These are phyloP conservation scores for Firmiana major DNA, from an alignment of 345 rosid species.

Conservation along the genomic window DNA sequence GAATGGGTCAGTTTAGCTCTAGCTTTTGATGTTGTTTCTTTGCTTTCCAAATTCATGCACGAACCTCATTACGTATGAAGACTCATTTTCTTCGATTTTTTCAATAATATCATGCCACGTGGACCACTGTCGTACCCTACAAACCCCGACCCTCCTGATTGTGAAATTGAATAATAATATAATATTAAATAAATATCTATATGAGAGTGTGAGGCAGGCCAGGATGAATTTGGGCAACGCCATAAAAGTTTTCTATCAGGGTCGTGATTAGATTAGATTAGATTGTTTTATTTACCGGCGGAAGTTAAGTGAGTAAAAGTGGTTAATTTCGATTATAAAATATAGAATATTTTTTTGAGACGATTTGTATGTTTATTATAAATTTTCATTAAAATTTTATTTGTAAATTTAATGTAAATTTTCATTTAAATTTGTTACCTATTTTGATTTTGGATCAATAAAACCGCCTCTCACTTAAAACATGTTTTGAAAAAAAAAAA, in stretches of 20 bases:
- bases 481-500: no score
- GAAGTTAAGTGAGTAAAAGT: no score
- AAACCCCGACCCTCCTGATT: neutral
- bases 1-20: neutral
- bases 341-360: no score
- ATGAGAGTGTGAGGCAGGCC: neutral
- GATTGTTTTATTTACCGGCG: no score
- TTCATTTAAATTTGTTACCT: no score
- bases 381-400: no score
- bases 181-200: neutral
- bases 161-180: neutral
- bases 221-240: neutral
- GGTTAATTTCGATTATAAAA: no score
- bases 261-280: neutral
- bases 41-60: slow-evolving; percentile 21
- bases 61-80: slow-evolving; percentile 22
- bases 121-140: neutral
- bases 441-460: no score
- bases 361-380: no score
- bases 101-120: neutral
- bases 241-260: neutral
- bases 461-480: no score
- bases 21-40: neutral
- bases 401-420: no score
- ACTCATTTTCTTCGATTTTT: neutral